Evolutionary conservation across 106 monocot genomes (phyloP), one percentile per base, ranked within the genome.

Genomic region (Acanthochlamys bracteata): DNA sequence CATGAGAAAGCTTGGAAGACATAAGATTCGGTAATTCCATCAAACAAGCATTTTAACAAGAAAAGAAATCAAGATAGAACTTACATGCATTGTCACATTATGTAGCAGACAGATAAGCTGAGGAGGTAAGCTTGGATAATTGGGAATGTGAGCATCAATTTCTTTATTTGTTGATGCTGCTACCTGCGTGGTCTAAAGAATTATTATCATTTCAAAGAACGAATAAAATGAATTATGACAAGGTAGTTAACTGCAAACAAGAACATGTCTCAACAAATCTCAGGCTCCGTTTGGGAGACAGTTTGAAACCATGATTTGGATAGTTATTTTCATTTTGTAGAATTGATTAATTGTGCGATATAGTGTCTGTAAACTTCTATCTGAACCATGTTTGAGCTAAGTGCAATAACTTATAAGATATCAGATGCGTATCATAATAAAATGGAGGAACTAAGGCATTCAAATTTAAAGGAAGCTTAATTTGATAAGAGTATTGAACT

Each of bases 141-240:
- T 93, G 13, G 92, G 92, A 66, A 93, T 93, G 11, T 88, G 88
- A 20, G 79, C 77, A 85, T 93, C 92, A 27, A 88, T 68, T 70
- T 93, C 92, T 64, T 82, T 93, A 70, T 88, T 93, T 10, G 92
- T 93, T 53, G 92, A 93, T 49, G 92, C 92, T 54, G 92, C 82
- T 21, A 93, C 88, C 92, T 93, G 70, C 61, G 61, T 4, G 71
- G 33, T 4, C 47, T 13, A 49, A 69, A n/a, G 20, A 61, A 49
- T 49, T 49, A 49, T 49, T 49, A 14, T 49, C 49, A 49, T 17
- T 49, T 49, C 43, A 45, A 49, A 49, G 49, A 17, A 17, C 3
- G 17, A 14, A 12, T 49, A 49, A 49, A 17, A 12, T 49, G 12
- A n/a, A n/a, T 49, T 49, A 14, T 4, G 2, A 1, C 17, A 49